phyloP scores from a whole-genome alignment of 2,329 filamentous ascomycete species.

The Neophaeococcomyces aloes region DNA sequence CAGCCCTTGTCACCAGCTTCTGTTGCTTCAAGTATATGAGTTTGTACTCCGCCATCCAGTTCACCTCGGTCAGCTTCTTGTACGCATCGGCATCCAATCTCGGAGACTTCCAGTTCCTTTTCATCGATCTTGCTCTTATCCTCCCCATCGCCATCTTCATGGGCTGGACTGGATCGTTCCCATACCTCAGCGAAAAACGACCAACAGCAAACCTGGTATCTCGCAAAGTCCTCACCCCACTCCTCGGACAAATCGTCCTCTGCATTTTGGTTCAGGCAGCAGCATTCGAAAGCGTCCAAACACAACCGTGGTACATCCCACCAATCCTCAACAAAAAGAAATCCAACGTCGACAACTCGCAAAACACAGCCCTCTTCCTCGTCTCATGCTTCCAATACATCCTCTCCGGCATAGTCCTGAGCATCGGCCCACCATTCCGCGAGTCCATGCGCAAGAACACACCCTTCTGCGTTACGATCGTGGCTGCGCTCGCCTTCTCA shows the following conservation, averaged over 20 bases:
- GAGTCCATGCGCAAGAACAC: slow-evolving; percentile 71
- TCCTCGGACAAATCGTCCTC: slow-evolving; percentile 79
- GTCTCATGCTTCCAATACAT: slow-evolving; percentile 93
- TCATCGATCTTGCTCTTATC: slow-evolving; percentile 86
- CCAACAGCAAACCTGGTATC: slow-evolving; percentile 89
- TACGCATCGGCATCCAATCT: slow-evolving; percentile 90
- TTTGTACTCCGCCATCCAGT: slow-evolving; percentile 97
- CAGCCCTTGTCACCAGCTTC: slow-evolving; percentile 94
- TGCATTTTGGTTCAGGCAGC: slow-evolving; percentile 67
- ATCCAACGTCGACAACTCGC: slow-evolving; percentile 78
- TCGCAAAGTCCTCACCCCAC: slow-evolving; percentile 77
- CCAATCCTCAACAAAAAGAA: slow-evolving; percentile 67
- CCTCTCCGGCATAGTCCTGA: slow-evolving; percentile 76
- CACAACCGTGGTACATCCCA: slow-evolving; percentile 77
- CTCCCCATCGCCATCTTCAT: slow-evolving; percentile 96
- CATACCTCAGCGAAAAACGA: slow-evolving; percentile 65
- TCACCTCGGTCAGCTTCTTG: slow-evolving; percentile 91
- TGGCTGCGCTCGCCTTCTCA: slow-evolving; percentile 55
- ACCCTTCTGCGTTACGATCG: slow-evolving; percentile 72
- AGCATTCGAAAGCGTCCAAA: slow-evolving; percentile 62
- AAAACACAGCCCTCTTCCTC: slow-evolving; percentile 86
- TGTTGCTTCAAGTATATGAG: slow-evolving; percentile 99
- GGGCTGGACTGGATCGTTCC: slow-evolving; percentile 88
- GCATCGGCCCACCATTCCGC: slow-evolving; percentile 82
- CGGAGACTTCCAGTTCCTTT: slow-evolving; percentile 95